A percentile compares a stretch with the other conserved stretches of the same genome.
These are phyloP conservation scores for Guyanaporus albipodus DNA, from an alignment of 768 basidiomycete genomes.

Conservation along the genomic window DNA sequence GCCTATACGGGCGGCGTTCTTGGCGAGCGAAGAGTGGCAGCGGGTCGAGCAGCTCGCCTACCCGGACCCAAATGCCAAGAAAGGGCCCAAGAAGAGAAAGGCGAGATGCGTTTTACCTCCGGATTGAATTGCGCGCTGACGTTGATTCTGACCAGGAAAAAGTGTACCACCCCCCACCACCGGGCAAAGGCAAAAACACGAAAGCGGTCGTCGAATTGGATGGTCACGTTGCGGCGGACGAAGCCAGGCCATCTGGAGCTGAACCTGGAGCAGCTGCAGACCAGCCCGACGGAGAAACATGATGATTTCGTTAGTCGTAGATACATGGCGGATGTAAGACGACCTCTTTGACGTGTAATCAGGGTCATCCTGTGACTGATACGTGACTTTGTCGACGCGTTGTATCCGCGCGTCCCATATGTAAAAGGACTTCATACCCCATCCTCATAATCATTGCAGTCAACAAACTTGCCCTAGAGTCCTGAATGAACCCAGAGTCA, in stretches of 20 bases:
- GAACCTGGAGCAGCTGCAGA: neutral
- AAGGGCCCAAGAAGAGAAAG: constrained; percentile 65
- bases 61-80: constrained; percentile 67
- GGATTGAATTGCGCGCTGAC: neutral
- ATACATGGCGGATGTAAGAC: neutral
- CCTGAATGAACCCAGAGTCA: constrained; percentile 11
- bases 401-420: neutral
- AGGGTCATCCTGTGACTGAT: neutral
- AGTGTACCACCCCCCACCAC: constrained; percentile 80
- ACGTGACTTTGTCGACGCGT: constrained; percentile 3
- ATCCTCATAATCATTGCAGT: no score
- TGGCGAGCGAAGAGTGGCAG: constrained; percentile 78
- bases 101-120: neutral
- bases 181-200: constrained; percentile 65
- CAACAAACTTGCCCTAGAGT: no score
- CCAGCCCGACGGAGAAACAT: constrained; percentile 8
- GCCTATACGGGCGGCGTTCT: constrained; percentile 78
- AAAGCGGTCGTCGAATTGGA: constrained; percentile 5
- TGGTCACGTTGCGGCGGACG: constrained; percentile 5
- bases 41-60: constrained; percentile 75
- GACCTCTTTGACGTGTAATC: neutral
- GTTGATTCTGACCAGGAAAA: constrained; percentile 48
- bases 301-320: neutral
- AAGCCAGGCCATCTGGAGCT: neutral
- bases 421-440: neutral